Evolutionary conservation across 2,329 filamentous ascomycete species (phyloP).

Genomic region (Sphaerulina vaccinii): DNA sequence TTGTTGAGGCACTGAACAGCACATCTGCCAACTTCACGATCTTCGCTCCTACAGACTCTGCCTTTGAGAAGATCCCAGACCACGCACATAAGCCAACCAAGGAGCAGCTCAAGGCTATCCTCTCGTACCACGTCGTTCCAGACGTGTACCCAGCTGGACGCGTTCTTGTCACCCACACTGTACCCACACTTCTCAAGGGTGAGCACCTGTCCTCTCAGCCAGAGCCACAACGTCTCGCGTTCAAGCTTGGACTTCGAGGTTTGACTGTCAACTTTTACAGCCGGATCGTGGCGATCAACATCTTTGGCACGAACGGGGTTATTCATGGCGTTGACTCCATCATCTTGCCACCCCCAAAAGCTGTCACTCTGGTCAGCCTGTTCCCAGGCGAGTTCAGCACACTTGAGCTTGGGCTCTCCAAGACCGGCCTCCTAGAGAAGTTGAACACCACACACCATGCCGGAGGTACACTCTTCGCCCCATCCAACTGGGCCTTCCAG

Average conservation of each 20-base stretch:
- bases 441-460: slow-evolving; percentile 54
- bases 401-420: slow-evolving; percentile 68
- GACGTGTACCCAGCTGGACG: slow-evolving; percentile 65
- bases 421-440: slow-evolving; percentile 67
- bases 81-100: slow-evolving; percentile 62
- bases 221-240: slow-evolving; percentile 66
- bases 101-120: slow-evolving; percentile 65
- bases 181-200: slow-evolving; percentile 66
- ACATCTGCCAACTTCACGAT: slow-evolving; percentile 74
- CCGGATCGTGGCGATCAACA: slow-evolving; percentile 66
- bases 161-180: slow-evolving; percentile 69
- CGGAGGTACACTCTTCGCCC: slow-evolving; percentile 78
- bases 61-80: slow-evolving; percentile 66
- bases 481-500: slow-evolving; percentile 76
- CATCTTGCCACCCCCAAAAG: slow-evolving; percentile 70
- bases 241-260: slow-evolving; percentile 62
- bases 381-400: slow-evolving; percentile 75
- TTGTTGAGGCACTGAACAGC: slow-evolving; percentile 72
- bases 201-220: slow-evolving; percentile 60
- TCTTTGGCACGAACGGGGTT: slow-evolving; percentile 74
- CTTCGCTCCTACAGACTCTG: slow-evolving; percentile 75
- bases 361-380: slow-evolving; percentile 62
- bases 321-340: slow-evolving; percentile 74
- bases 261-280: slow-evolving; percentile 75
- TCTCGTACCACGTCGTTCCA: slow-evolving; percentile 73